Conservation (phyloP, 202 grass and related monocot species). For the Eragrostis tef region DNA sequence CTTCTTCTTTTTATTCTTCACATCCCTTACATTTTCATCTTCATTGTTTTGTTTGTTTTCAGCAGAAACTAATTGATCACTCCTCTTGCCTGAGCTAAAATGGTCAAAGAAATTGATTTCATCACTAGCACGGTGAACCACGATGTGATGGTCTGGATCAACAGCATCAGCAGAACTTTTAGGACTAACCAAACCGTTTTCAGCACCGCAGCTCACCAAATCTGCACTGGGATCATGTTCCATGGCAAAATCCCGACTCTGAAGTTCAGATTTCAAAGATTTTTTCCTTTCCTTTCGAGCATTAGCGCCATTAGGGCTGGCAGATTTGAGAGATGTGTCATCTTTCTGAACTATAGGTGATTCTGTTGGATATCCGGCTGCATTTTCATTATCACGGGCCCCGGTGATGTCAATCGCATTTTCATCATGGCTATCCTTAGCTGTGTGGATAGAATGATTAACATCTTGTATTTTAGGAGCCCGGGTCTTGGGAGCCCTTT, state of each 20-base stretch:
- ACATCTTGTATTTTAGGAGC: conserved; percentile 27
- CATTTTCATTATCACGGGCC: background rate
- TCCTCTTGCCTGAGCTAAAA: conserved; percentile 44
- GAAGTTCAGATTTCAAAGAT: conserved; percentile 51
- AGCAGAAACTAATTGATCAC: conserved; percentile 46
- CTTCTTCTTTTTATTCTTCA: conserved; percentile 56
- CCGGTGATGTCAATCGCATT: background rate
- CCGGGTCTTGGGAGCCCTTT: conserved; percentile 20
- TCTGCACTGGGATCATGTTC: conserved; percentile 43
- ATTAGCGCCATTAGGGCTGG: conserved; percentile 9
- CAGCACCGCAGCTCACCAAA: conserved; percentile 22
- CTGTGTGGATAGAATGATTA: conserved; percentile 8
- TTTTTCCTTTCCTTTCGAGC: conserved; percentile 51
- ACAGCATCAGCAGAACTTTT: conserved; percentile 44
- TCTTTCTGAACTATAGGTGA: conserved; percentile 38
- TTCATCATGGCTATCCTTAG: conserved; percentile 23
- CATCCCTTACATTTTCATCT: conserved; percentile 42
- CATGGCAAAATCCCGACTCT: conserved; percentile 27
- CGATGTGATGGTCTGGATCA: conserved; percentile 35
- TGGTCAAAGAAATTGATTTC: conserved; percentile 57
- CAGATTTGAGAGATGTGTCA: conserved; percentile 21
- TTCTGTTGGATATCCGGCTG: conserved; percentile 22
- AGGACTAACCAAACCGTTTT: conserved; percentile 30
- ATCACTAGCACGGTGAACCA: conserved; percentile 36
- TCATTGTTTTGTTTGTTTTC: conserved; percentile 38